These are phyloP conservation scores for Cladophialophora carrionii DNA, from an alignment of 2,329 filamentous ascomycete genomes.

Conservation along the genomic window DNA sequence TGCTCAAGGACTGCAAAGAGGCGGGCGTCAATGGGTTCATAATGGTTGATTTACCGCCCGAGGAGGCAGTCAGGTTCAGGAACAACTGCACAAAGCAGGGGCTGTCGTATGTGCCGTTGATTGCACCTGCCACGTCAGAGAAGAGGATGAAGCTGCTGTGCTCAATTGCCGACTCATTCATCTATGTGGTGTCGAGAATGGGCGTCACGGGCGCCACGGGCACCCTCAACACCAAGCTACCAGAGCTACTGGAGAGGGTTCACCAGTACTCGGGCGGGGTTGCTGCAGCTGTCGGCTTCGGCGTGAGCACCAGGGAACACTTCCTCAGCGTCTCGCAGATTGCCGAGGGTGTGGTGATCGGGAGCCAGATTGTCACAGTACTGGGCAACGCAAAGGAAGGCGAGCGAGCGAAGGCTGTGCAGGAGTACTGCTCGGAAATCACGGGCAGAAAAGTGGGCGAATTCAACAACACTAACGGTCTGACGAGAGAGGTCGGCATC, in stretches of 20 bases:
- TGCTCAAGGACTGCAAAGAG: constrained; percentile 80
- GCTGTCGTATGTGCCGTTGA: constrained; percentile 94
- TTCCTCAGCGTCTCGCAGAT: constrained; percentile 82
- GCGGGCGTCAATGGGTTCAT: constrained; percentile 96
- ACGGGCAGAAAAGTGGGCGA: constrained; percentile 60
- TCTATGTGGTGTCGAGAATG: constrained; percentile 97
- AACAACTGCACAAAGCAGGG: constrained; percentile 77
- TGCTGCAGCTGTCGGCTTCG: constrained; percentile 91
- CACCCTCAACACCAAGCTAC: constrained; percentile 77
- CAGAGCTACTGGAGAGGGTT: constrained; percentile 78
- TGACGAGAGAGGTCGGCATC: constrained; percentile 69
- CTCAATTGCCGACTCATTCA: constrained; percentile 96
- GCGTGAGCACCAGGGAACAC: constrained; percentile 92
- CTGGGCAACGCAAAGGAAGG: constrained; percentile 70
- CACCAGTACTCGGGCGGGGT: constrained; percentile 90
- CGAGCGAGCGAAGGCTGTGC: constrained; percentile 70
- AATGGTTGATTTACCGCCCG: constrained; percentile 90
- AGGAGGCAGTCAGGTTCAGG: constrained; percentile 92
- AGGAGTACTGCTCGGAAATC: constrained; percentile 82
- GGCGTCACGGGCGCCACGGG: constrained; percentile 92
- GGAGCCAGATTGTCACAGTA: constrained; percentile 88
- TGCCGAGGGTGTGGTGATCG: constrained; percentile 93
- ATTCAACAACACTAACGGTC: constrained; percentile 47
- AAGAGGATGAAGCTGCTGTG: constrained; percentile 93
- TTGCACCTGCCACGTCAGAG: constrained; percentile 91